A percentile compares a stretch with the other conserved stretches of the same genome.
These are phyloP conservation scores for Cutaneotrichosporon dermatis DNA, from an alignment of 1,284 basidiomycete genomes.

Conservation along the genomic window DNA sequence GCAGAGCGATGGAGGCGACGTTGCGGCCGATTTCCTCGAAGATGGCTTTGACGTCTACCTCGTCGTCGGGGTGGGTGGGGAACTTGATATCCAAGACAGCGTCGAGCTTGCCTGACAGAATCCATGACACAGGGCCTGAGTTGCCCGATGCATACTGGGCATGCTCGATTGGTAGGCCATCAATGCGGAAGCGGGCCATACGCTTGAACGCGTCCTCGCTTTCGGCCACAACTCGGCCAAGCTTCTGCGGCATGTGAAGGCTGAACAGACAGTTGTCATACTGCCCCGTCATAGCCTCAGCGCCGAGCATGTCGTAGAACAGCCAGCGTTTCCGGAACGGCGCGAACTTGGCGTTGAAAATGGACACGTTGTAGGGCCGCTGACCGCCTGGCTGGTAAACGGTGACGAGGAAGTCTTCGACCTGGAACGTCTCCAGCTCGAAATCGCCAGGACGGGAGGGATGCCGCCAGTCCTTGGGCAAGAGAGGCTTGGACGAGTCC, in stretches of 20 bases:
- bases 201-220: conserved; percentile 75
- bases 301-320: conserved; percentile 86
- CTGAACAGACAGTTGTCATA: conserved; percentile 98
- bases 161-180: conserved; percentile 96
- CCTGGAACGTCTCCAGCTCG: conserved; percentile 78
- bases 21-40: conserved; percentile 87
- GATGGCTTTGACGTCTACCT: conserved; percentile 74
- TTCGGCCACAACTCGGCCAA: conserved; percentile 66
- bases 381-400: conserved; percentile 91
- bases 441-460: conserved; percentile 75
- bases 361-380: conserved; percentile 88
- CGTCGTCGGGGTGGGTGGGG: conserved; percentile 70
- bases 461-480: conserved; percentile 78
- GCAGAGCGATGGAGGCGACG: conserved; percentile 54
- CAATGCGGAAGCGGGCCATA: conserved; percentile 93
- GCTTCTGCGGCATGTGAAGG: conserved; percentile 92
- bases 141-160: conserved; percentile 77
- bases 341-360: conserved; percentile 87
- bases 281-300: conserved; percentile 93
- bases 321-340: conserved; percentile 89
- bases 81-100: conserved; percentile 98
- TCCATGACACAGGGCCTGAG: conserved; percentile 88
- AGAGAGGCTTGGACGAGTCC: conserved; percentile 71
- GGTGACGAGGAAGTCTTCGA: conserved; percentile 91
- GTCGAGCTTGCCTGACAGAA: conserved; percentile 92